phyloP scores from a whole-genome alignment of 2,329 filamentous ascomycete species.

The Ophiostoma tasmaniense region DNA sequence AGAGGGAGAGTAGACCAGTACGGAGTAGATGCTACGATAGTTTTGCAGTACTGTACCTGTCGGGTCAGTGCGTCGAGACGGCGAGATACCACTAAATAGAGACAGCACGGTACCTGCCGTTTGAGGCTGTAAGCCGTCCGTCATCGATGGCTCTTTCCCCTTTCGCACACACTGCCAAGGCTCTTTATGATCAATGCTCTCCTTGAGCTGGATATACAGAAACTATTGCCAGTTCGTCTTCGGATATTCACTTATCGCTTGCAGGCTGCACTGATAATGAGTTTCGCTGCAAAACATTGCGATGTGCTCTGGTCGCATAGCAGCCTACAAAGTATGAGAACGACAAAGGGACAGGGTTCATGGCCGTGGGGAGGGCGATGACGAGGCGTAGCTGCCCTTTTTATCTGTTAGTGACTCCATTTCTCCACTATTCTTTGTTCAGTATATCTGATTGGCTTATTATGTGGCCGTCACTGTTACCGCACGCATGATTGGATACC shows the following conservation, averaged over 20 bases:
- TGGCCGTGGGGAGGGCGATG: conserved; percentile 16
- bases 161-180: conserved; percentile 14
- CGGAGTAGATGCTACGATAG: background rate
- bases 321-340: too few species aligned
- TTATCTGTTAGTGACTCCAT: conserved; percentile 2
- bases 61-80: background rate
- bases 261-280: background rate
- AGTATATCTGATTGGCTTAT: background rate
- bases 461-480: background rate
- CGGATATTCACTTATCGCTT: background rate
- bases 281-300: background rate
- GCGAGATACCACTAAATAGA: too few species aligned
- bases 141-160: background rate
- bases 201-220: background rate
- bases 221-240: background rate
- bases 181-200: background rate
- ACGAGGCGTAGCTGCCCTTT: conserved; percentile 20
- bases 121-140: background rate
- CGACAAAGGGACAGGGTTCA: background rate
- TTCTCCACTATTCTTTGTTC: background rate
- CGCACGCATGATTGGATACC: background rate
- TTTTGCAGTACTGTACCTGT: background rate
- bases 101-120: background rate
- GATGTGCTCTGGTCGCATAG: too few species aligned
- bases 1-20: background rate